phyloP scores from a whole-genome alignment of 2,329 filamentous ascomycete species.

The Alternaria arbusti region DNA sequence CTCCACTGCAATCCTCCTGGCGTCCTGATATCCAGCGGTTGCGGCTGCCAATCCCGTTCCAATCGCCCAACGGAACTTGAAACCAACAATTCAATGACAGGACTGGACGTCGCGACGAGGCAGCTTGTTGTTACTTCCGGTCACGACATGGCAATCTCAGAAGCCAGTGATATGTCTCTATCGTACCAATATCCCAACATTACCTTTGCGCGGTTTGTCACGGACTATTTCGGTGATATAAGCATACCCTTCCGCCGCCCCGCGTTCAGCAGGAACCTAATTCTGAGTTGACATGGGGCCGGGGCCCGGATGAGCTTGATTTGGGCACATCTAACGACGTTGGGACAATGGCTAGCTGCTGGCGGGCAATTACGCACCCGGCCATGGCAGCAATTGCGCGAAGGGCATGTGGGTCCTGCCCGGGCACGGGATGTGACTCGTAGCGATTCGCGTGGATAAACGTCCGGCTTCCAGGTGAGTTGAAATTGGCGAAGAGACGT shows the following conservation, averaged over 20 bases:
- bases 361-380: constrained; percentile 10
- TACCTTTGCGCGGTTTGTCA: neutral
- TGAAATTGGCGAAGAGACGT: neutral
- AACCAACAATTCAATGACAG: constrained; percentile 1
- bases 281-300: constrained; percentile 9
- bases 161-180: constrained; percentile 1
- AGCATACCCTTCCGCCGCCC: constrained; percentile 9
- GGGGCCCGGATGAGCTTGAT: constrained; percentile 1
- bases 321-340: neutral
- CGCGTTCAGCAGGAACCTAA: constrained; percentile 8
- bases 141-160: neutral
- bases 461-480: constrained; percentile 3
- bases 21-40: constrained; percentile 3
- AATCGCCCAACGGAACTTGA: neutral
- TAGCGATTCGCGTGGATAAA: constrained; percentile 17
- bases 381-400: constrained; percentile 6
- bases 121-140: neutral
- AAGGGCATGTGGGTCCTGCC: neutral
- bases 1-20: neutral
- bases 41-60: neutral
- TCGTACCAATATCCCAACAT: neutral
- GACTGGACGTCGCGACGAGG: neutral
- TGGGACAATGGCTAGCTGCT: constrained; percentile 5
- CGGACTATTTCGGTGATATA: constrained; percentile 3
- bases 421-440: constrained; percentile 8